phyloP scores from a whole-genome alignment of 2,329 filamentous ascomycete genomes.

The Zarea fungicola region DNA sequence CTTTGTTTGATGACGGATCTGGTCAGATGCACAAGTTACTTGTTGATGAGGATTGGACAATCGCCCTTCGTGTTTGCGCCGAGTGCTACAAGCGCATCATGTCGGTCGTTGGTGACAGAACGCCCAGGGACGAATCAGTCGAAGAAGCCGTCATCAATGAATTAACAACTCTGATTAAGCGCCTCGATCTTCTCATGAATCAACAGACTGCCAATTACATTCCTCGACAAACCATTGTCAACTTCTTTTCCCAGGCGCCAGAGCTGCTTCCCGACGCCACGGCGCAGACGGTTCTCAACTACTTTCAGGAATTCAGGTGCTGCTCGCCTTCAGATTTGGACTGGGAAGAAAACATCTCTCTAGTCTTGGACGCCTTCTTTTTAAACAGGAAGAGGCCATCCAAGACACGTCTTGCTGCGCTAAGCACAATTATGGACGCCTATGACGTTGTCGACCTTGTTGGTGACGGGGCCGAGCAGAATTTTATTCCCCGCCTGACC shows the following conservation, averaged over 20 bases:
- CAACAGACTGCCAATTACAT: conserved; percentile 49
- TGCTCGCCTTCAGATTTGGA: conserved; percentile 65
- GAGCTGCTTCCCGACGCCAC: conserved; percentile 59
- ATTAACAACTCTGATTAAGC: conserved; percentile 39
- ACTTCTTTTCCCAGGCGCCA: conserved; percentile 60
- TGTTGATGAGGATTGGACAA: conserved; percentile 61
- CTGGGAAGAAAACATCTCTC: conserved; percentile 60
- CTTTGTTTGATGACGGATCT: conserved; percentile 48
- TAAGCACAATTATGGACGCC: conserved; percentile 55
- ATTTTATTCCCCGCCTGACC: conserved; percentile 54
- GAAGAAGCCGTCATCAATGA: conserved; percentile 39
- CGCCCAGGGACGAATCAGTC: conserved; percentile 23
- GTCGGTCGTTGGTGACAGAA: conserved; percentile 17
- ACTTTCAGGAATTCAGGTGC: conserved; percentile 63
- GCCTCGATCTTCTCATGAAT: conserved; percentile 43
- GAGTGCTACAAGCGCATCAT: conserved; percentile 41
- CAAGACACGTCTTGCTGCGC: conserved; percentile 55
- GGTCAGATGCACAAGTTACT: conserved; percentile 51
- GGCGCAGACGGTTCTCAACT: conserved; percentile 58
- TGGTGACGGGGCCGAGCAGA: conserved; percentile 52
- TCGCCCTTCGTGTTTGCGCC: conserved; percentile 53
- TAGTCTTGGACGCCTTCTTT: conserved; percentile 60
- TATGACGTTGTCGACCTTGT: conserved; percentile 55
- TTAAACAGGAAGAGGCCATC: conserved; percentile 56
- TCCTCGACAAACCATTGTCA: conserved; percentile 61